Evolutionary conservation across 805 yeast species (phyloP), one percentile per base, ranked within the genome.

Genomic region (Monosporozyma unispora): DNA sequence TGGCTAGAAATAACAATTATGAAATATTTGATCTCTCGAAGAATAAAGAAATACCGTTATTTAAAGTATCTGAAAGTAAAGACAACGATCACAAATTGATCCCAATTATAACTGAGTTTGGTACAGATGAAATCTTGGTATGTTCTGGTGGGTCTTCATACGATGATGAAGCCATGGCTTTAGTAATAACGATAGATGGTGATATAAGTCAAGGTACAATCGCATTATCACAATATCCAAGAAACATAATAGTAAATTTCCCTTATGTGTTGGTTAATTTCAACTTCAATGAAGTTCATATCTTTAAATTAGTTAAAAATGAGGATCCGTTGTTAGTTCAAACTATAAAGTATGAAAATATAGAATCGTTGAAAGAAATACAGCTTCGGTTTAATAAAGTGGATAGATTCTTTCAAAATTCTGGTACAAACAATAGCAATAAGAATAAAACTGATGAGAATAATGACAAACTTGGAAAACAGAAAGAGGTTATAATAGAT

Each of bases 171-270:
- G 58, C 67, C 2, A 64, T 66, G 61, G 64, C 60, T 3, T 54
- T 66, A n/a, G 57, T 63, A 4, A 56, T 66, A 3, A 59, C 63
- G 48, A 52, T 56, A 47, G 31, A 55, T 4, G 70, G 70, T 29
- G 66, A 64, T 44, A 61, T 64, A 8, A 59, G 59, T 5, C 62
- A 61, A 35, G 65, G 64, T 11, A 63, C 67, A 7, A 51, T 63
- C 9, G 58, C 60, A 21, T 49, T 64, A 11, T 60, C 60, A 12
- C 52, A 51, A 19, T 66, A 59, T 40, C 70, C 70, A 2, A 44
- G 44, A 3, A 49, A 53, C 45, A 39, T 63, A 1, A 8, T 56
- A 1, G 55, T 62, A 0, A 51, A 56, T 9, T 56, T 53, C 35
- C 68, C 68, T 3, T 59, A 58, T 47, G 46, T 65, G 9, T 25